Base-by-base conservation (phyloP, 768 basidiomycete genomes). In the Chiua virens region DNA sequence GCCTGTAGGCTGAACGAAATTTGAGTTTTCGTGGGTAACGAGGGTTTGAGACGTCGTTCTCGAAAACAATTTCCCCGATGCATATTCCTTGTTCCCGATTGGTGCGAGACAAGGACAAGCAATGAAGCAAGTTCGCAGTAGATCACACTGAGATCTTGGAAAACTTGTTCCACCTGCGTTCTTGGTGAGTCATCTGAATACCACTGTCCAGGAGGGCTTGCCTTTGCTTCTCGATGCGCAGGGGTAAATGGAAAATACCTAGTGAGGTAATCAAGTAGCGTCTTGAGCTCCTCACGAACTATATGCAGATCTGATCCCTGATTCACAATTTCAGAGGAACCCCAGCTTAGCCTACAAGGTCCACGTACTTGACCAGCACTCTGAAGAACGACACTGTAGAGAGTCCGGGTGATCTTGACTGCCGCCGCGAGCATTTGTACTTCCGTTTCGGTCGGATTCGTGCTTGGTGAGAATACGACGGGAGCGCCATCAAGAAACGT, bases 401-500 rank as follows among this genome's bases (percentile, higher is more conserved):
- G 64, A 42, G 72, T 78, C 8, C 78, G 76, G 21, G 77, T 73
- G 55, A 92, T 82, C 51, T 77, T 75, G 25, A 75, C 74, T 6
- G 86, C 76, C 1, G 79, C 76, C n/a, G 78, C 52, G 15, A 92
- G 71, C 49, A 85, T 73, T 51, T 81, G 78, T 17, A 83, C 67
- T 52, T 89, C 85, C 3, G 77, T 78, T 51, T 85, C 84, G 13
- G 80, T 67, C 3, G 83, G 80, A 27, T 62, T 75, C n/a, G 71
- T 71, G 55, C 77, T 79, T 0, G 89, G 87, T 4, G 85, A 79
- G 69, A 96, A 95, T 2, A 88, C 89, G 14, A 80, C 64, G 2
- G 95, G 91, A 5, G 92, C 91, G 56, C 83, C 82, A 66, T 98
- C 95, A 20, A 98, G 80, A 69, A 92, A 91, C 2, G 89, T 85